phyloP scores from a whole-genome alignment of 2,329 filamentous ascomycete genomes.

The Ilyonectria destructans region DNA sequence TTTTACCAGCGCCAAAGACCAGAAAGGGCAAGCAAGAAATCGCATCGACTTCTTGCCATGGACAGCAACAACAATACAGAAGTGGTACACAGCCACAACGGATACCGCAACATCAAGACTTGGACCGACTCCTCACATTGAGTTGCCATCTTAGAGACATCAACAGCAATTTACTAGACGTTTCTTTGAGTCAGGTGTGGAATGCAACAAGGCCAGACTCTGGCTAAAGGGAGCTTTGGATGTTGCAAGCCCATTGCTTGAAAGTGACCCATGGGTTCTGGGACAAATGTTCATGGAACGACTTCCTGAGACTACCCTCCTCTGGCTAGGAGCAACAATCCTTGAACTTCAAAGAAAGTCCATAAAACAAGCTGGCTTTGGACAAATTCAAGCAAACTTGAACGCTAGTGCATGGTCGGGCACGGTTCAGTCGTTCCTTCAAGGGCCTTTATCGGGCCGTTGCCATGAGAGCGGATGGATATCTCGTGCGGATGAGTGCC shows the following conservation, averaged over 20 bases:
- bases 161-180: background rate
- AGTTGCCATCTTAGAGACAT: slow-evolving; percentile 1
- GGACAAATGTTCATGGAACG: slow-evolving; percentile 14
- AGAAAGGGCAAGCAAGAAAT: background rate
- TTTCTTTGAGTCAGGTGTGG: background rate
- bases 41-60: too few species aligned
- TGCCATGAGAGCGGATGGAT: background rate
- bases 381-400: background rate
- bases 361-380: background rate
- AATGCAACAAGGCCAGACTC: slow-evolving; percentile 13
- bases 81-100: background rate
- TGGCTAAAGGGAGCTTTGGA: slow-evolving; percentile 12
- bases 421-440: slow-evolving; percentile 11
- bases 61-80: too few species aligned
- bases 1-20: background rate
- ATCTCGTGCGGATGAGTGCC: slow-evolving; percentile 12
- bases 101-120: background rate
- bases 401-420: slow-evolving; percentile 6
- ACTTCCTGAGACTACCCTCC: background rate
- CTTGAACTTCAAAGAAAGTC: background rate
- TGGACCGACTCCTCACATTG: slow-evolving; percentile 12
- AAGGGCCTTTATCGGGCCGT: background rate
- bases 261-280: slow-evolving; percentile 13
- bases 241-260: background rate
- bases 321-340: slow-evolving; percentile 1